Percentiles rank a stretch among this genome's conserved stretches.
Conservation (phyloP, 1,284 basidiomycete genomes). For the Boletus nobilissimus region DNA sequence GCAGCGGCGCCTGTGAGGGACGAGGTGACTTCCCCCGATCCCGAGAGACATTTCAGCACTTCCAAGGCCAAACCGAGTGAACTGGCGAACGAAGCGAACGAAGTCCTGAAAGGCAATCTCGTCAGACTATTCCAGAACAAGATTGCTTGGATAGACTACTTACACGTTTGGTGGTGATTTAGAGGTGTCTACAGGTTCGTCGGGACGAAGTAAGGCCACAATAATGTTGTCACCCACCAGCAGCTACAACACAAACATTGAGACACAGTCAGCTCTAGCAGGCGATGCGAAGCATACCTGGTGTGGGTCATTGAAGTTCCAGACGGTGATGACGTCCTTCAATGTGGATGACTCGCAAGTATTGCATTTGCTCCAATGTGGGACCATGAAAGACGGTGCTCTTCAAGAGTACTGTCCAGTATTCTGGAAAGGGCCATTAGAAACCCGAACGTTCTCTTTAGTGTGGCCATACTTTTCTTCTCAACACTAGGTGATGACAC, state of each 20-base stretch:
- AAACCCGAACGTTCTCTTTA: background rate
- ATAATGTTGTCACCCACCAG: slow-evolving; percentile 28
- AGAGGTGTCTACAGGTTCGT: slow-evolving; percentile 25
- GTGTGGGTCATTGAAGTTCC: slow-evolving; percentile 45
- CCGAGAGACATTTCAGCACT: background rate
- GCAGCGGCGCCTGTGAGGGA: background rate
- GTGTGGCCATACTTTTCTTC: slow-evolving; percentile 33
- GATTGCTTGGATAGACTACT: background rate
- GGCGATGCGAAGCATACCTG: slow-evolving; percentile 24
- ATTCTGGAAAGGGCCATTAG: slow-evolving; percentile 33
- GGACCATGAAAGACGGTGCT: slow-evolving; percentile 36
- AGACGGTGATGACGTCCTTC: slow-evolving; percentile 43
- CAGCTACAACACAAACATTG: background rate
- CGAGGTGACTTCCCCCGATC: slow-evolving; percentile 7
- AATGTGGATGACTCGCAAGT: slow-evolving; percentile 39
- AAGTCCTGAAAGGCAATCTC: background rate
- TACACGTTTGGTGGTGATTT: background rate
- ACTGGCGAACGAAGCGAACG: background rate
- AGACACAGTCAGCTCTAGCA: background rate
- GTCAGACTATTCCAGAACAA: background rate
- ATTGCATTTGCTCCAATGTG: slow-evolving; percentile 31
- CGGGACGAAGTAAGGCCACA: slow-evolving; percentile 9
- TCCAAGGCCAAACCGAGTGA: background rate
- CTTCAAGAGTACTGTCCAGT: slow-evolving; percentile 42
- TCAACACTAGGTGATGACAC: slow-evolving; percentile 35